phyloP scores from a whole-genome alignment of 768 basidiomycete species.

The Collybia nuda region DNA sequence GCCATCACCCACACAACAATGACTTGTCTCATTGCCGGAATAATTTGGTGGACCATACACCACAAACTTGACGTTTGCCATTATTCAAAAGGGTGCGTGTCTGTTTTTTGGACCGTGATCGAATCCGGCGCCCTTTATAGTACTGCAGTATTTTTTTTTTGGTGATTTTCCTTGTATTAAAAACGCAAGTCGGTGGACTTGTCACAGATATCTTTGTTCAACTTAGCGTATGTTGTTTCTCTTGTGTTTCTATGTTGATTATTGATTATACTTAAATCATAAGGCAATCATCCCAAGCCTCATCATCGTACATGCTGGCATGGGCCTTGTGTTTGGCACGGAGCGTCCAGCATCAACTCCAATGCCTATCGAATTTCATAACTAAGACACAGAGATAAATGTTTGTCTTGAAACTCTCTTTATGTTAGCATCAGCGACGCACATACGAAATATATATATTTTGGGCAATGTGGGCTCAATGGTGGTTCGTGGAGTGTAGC shows the following conservation, averaged over 20 bases:
- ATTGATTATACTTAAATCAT: not conserved
- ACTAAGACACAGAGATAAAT: no score
- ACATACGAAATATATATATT: not conserved
- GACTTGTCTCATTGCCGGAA: conserved; percentile 1
- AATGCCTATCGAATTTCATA: not conserved
- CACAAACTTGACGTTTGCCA: not conserved
- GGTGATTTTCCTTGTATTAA: not conserved
- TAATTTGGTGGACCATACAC: conserved; percentile 4
- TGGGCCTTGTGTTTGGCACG: conserved; percentile 3
- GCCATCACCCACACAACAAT: not conserved
- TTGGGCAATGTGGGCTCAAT: no score
- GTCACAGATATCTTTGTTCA: conserved; percentile 4
- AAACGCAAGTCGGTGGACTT: conserved; percentile 1
- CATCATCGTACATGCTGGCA: conserved; percentile 6
- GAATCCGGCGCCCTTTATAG: conserved; percentile 9
- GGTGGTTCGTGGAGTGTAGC: no score
- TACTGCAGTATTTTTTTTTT: not conserved
- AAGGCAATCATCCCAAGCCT: conserved; percentile 7
- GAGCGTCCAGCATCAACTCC: not conserved
- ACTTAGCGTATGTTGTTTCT: not conserved
- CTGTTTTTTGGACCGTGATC: conserved; percentile 1
- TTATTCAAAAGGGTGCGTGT: not conserved
- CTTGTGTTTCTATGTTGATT: not conserved
- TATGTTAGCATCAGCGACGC: not conserved
- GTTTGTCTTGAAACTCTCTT: not conserved